Base-by-base conservation (phyloP, 2,329 filamentous ascomycete species). In the Xylaria multiplex region DNA sequence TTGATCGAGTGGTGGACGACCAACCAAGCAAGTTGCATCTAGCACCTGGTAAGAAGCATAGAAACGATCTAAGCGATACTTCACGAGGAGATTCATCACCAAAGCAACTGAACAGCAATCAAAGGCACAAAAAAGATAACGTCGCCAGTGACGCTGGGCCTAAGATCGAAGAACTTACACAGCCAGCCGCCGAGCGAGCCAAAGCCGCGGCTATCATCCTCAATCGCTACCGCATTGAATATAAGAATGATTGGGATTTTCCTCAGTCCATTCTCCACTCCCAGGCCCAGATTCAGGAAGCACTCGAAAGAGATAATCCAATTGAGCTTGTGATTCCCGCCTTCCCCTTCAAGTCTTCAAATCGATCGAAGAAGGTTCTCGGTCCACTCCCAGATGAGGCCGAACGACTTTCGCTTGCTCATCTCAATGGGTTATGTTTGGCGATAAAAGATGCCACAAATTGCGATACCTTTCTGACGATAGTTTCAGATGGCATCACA, bases 301-400 rank as follows among this genome's bases (percentile, higher is more conserved):
- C 62, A 14, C 67, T 69, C 0, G 67, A 69, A 43, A 56, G 43
- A 37, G n/a, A 45, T 14, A 11, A 42, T 7, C 53, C 67, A n/a
- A 69, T 69, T 30, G 53, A 67, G 13, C 59, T 69, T 45, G 64
- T 69, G 8, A 62, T 69, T 27, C 67, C 67, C 1, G 67, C 67
- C n/a, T 69, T 69, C 19, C 67, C 67, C 9, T 69, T 69, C 22
- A 69, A 69, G 40, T 69, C 67, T 35, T 67, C 67, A 5, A 69
- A 69, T 42, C 67, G 67, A 3, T 65, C 67, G 13, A 65, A 62
- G 49, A 69, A 69, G 35, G 67, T 69, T n/a, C 58, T 69, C 1
- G 65, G 67, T 1, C 53, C 64, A 8, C 50, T 69, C 13, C 67
- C 67, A 11, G 67, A 69, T 32, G 67, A 69, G 57, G 67, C 67